Conservation (phyloP, 106 monocot genomes). For the Dendrobium huoshanense region DNA sequence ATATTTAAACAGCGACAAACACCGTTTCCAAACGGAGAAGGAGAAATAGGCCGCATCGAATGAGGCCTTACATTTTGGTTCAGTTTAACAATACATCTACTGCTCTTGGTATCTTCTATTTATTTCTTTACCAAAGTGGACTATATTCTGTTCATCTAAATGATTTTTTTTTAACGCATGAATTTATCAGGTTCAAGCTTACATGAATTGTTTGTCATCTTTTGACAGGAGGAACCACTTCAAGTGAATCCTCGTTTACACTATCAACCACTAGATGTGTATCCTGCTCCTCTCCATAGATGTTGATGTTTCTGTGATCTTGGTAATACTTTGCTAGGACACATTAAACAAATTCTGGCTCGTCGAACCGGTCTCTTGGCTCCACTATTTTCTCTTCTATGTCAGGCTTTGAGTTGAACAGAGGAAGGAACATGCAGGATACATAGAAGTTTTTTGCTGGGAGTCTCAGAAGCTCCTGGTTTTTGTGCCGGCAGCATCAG, state of each 20-base stretch:
- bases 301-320: constrained; percentile 29
- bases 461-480: too few relatives aligned
- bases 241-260: constrained; percentile 38
- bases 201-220: not conserved
- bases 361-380: too few relatives aligned
- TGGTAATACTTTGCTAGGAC: not conserved
- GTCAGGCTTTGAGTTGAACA: too few relatives aligned
- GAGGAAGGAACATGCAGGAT: too few relatives aligned
- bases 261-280: constrained; percentile 69
- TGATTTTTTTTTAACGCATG: not conserved
- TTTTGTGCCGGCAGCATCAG: too few relatives aligned
- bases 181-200: not conserved
- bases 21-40: too few relatives aligned
- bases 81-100: not conserved
- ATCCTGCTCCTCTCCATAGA: constrained; percentile 70
- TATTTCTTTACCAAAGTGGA: not conserved
- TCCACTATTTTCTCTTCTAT: too few relatives aligned
- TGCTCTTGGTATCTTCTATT: not conserved
- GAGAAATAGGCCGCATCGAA: too few relatives aligned
- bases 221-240: constrained; percentile 56
- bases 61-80: too few relatives aligned
- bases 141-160: not conserved
- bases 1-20: too few relatives aligned
- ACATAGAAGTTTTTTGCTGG: too few relatives aligned
- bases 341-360: too few relatives aligned